Evolutionary conservation across 163 green algal genomes (phyloP), one percentile per base, ranked within the genome.

Genomic region (Scenedesmus sp.): DNA sequence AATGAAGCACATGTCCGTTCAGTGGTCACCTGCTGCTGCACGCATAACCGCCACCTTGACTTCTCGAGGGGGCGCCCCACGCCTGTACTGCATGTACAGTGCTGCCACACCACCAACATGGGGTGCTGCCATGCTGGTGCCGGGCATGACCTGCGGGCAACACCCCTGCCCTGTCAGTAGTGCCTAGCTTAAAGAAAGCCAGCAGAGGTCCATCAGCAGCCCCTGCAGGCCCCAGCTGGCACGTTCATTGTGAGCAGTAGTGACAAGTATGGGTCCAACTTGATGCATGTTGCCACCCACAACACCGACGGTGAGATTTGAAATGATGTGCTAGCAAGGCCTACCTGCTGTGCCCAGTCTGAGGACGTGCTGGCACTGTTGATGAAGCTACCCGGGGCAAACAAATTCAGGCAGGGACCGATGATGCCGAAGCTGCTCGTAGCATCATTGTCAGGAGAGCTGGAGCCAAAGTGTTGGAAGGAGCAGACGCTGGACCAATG

Each of bases 341-440:
- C 6, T 42, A 53, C 26, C 26, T 70, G 85, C 83, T 92, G 88
- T 22, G 49, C 78, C 22, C 46, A 87, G 89, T 93, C 81, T 33
- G 56, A 43, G 22, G 9, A 86, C 70, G 89, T 92, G 3, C 68
- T 70, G n/a, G 94, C 91, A 24, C 84, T 93, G 24, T 86, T 78
- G 53, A 97, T 95, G 59, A 56, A 81, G 13, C 90, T 82, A 9
- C 96, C 96, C 0, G 95, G 96, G 0, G 92, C 95, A 83, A 97
- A 97, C 68, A 96, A 89, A 86, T 92, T 94, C 30, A 97, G 72
- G 89, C 96, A 97, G 26, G 59, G 65, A 44, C 96, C 96, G 35
- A 96, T 92, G 88, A 97, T 97, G 81, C 91, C 95, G 86, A 92
- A 94, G 49, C 88, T 92, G 0, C 91, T 81, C 35, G 93, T 30